Base-by-base conservation (phyloP, 75 land plant genomes). In the Larix kaempferi region DNA sequence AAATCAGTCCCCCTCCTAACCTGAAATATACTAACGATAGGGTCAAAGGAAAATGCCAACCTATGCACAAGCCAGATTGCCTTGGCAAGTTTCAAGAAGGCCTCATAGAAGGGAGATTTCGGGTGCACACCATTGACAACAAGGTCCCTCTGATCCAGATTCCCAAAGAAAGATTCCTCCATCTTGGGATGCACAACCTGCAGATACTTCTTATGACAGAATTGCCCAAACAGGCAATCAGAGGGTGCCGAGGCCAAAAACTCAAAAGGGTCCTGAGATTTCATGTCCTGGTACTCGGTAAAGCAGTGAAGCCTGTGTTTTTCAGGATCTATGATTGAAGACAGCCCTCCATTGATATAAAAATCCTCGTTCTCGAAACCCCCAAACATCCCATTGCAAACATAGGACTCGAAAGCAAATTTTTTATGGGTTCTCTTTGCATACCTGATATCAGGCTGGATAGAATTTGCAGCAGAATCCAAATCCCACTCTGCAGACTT, bases 401-500 rank as follows among this genome's bases (percentile, higher is more conserved):
- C 89, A 59, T 92, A 82, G 25, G 97, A 90, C 79, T 92, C 97
- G 71, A 94, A 94, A 35, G 97, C 94, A 83, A 83, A 94, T 54
- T 91, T 92, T 64, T 90, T 94, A 85, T 92, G 95, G 3, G 88
- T 88, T 60, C 87, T 82, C 63, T 86, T 90, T 17, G 91, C 91
- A 81, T 92, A 94, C 33, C 76, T 73, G 6, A 88, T 86, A 56
- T 60, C 78, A 0, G 91, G 86, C 74, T 87, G 90, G 29, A 94
- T 87, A 1, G 95, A 81, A 57, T 88, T 78, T n/a, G 97, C 91
- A 4, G 97, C 97, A 11, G 91, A 88, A 79, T 94, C 97, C 71
- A 94, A 88, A 79, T 94, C 95, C 97, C 97, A 94, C 3, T 89
- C 88, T 49, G 97, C 92, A 14, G 82, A 86, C 84, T 94, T 94